phyloP scores from a whole-genome alignment of 2,329 filamentous ascomycete genomes.

The Neocatenulostroma microsporum region DNA sequence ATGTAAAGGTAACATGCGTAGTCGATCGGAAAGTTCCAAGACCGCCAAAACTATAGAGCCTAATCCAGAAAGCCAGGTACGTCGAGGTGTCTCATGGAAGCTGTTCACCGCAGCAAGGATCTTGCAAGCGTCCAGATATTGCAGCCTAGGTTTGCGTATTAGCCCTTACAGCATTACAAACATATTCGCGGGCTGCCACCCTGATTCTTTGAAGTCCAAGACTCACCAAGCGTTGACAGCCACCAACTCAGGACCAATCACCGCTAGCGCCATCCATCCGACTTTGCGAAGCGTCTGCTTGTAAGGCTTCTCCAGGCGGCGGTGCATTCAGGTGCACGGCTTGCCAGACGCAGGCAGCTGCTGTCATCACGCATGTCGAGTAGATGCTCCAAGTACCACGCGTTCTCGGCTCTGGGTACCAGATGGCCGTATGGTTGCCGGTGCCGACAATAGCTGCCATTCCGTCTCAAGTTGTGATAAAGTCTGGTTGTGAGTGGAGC shows the following conservation, averaged over 20 bases:
- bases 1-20: too few relatives aligned
- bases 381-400: constrained; percentile 13
- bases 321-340: constrained; percentile 17
- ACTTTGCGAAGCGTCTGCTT: constrained; percentile 8
- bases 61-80: too few relatives aligned
- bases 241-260: constrained; percentile 12
- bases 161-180: background rate
- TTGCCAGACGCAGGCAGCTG: constrained; percentile 14
- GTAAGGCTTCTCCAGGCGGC: constrained; percentile 8
- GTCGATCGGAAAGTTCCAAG: too few relatives aligned
- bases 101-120: too few relatives aligned
- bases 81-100: too few relatives aligned
- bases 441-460: too few relatives aligned
- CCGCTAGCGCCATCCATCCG: constrained; percentile 10
- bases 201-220: constrained; percentile 6
- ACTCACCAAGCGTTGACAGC: background rate
- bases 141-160: background rate
- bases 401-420: constrained; percentile 12
- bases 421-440: constrained; percentile 1
- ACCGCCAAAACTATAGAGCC: too few relatives aligned
- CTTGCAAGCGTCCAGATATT: background rate
- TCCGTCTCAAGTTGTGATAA: too few relatives aligned
- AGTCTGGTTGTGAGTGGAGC: too few relatives aligned
- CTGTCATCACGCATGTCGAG: constrained; percentile 11
- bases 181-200: constrained; percentile 1